A percentile compares a stretch with the other conserved stretches of the same genome.
Conservation (phyloP, 2,329 filamentous ascomycete species). For the Aureobasidium leucospermi region DNA sequence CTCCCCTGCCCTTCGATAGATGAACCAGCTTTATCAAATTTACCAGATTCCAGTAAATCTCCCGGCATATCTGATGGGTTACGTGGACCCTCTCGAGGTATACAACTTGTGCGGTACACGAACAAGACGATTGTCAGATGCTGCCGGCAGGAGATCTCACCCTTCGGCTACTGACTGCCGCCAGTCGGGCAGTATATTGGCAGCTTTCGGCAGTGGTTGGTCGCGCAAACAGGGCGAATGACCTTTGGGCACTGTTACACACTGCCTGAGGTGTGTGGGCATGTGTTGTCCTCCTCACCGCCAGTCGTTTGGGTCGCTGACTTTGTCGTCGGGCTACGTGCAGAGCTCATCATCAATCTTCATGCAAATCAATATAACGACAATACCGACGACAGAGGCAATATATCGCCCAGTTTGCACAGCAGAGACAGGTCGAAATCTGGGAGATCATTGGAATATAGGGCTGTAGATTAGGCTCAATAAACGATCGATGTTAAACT, state of each 20-base stretch:
- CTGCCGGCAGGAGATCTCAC: slow-evolving; percentile 1
- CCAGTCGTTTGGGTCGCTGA: slow-evolving; percentile 2
- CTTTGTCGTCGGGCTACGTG: slow-evolving; percentile 1
- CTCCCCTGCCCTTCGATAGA: slow-evolving; percentile 6
- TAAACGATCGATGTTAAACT: not conserved
- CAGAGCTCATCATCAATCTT: not conserved
- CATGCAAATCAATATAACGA: slow-evolving; percentile 5
- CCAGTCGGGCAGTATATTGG: not conserved
- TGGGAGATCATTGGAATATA: slow-evolving; percentile 11
- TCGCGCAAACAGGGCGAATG: slow-evolving; percentile 3
- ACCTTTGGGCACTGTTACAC: slow-evolving; percentile 8
- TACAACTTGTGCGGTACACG: not conserved
- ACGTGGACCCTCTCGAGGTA: slow-evolving; percentile 4
- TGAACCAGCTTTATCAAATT: slow-evolving; percentile 1
- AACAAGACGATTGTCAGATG: not conserved
- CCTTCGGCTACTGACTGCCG: slow-evolving; percentile 9
- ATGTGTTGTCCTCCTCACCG: slow-evolving; percentile 11
- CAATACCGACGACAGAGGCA: not conserved
- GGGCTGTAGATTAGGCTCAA: slow-evolving; percentile 13
- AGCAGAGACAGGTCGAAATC: not conserved
- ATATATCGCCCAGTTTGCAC: slow-evolving; percentile 7
- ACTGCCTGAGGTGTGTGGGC: slow-evolving; percentile 1
- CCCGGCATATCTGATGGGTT: not conserved
- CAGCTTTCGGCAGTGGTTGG: slow-evolving; percentile 7
- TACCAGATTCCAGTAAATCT: slow-evolving; percentile 8